Conservation (phyloP, 2,329 filamentous ascomycete genomes). For the Aspergillus candidus region DNA sequence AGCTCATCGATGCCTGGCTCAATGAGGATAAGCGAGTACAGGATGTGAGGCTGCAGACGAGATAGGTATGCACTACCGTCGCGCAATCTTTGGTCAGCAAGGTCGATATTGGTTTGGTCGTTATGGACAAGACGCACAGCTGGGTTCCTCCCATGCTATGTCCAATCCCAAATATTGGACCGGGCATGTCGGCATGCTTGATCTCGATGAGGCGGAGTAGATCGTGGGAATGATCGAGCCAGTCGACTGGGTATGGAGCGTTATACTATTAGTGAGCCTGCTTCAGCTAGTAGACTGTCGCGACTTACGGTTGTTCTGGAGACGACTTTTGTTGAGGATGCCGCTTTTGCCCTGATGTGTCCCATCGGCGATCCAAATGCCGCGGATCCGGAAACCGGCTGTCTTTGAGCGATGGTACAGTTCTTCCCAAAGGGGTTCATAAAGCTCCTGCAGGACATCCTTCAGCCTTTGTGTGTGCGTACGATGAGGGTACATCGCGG, state of each 20-base stretch:
- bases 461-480: no score
- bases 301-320: slow-evolving; percentile 60
- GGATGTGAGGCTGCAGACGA: slow-evolving; percentile 68
- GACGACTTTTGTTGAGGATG: slow-evolving; percentile 61
- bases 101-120: no score
- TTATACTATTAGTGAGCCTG: no score
- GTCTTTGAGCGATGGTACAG: slow-evolving; percentile 51
- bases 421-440: slow-evolving; percentile 80
- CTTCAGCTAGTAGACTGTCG: no score
- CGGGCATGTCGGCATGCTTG: slow-evolving; percentile 24
- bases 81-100: background rate
- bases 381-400: slow-evolving; percentile 58
- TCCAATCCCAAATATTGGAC: slow-evolving; percentile 69
- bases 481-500: no score
- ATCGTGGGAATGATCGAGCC: slow-evolving; percentile 74
- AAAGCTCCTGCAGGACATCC: slow-evolving; percentile 40
- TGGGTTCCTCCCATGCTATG: slow-evolving; percentile 75
- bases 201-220: slow-evolving; percentile 52
- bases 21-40: slow-evolving; percentile 64
- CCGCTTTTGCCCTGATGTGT: slow-evolving; percentile 71
- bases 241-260: slow-evolving; percentile 48
- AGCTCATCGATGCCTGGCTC: slow-evolving; percentile 47
- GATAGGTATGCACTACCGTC: slow-evolving; percentile 49
- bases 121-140: slow-evolving; percentile 33
- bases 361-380: slow-evolving; percentile 77